Evolutionary conservation across 345 rosid genomes (phyloP).

Genomic region (Hibiscus syriacus): DNA sequence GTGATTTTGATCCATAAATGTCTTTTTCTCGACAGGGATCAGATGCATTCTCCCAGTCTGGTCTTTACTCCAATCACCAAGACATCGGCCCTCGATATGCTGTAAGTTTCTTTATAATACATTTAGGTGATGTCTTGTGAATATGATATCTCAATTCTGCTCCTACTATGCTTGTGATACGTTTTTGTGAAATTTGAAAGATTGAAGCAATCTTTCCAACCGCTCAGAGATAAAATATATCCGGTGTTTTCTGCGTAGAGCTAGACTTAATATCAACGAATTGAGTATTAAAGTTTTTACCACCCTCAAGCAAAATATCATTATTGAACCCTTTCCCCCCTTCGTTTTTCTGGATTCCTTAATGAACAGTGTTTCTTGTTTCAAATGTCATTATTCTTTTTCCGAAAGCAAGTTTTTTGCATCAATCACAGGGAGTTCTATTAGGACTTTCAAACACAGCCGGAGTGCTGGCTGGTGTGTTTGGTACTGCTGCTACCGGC

Average conservation of each 20-base stretch:
- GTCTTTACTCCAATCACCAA: slow-evolving; percentile 97
- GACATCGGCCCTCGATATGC: slow-evolving; percentile 94
- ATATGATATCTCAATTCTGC: neutral
- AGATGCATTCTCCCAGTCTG: slow-evolving; percentile 95
- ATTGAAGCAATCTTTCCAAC: neutral
- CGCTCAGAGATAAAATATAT: neutral
- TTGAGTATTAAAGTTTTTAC: neutral
- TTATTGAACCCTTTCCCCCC: neutral
- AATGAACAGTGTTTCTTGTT: neutral
- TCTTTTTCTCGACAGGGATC: slow-evolving; percentile 52
- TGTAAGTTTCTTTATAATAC: slow-evolving; percentile 41
- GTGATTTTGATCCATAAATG: neutral
- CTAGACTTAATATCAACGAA: slow-evolving; percentile 5
- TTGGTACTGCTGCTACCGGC: slow-evolving; percentile 94
- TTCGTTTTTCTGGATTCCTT: neutral
- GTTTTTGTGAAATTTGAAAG: neutral
- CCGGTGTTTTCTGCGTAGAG: neutral
- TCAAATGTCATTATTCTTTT: neutral
- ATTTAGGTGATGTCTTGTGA: neutral
- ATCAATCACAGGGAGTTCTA: slow-evolving; percentile 66
- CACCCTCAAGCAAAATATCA: neutral
- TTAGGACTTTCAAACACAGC: slow-evolving; percentile 91
- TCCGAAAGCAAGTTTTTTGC: slow-evolving; percentile 4
- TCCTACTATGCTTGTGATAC: too few relatives aligned
- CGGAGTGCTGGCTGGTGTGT: slow-evolving; percentile 93